phyloP scores from a whole-genome alignment of 371 early-diverging fungal species.

The Apophysomyces elegans region DNA sequence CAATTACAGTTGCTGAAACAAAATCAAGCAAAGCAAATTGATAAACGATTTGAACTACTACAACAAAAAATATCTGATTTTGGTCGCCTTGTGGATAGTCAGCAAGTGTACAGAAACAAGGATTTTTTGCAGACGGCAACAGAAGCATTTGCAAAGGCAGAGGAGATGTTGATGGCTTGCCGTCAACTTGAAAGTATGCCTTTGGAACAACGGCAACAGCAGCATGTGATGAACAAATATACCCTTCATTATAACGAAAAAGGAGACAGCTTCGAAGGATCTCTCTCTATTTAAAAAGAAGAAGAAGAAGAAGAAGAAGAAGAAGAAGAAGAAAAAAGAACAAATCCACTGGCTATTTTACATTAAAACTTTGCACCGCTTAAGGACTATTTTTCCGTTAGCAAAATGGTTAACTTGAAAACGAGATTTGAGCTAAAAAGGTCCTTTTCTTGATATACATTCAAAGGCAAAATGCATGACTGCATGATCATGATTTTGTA shows the following conservation, averaged over 20 bases:
- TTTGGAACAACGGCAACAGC: constrained; percentile 13
- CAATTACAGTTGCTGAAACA: constrained; percentile 25
- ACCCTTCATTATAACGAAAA: constrained; percentile 38
- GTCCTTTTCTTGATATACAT: too few relatives aligned
- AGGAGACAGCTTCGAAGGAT: constrained; percentile 9
- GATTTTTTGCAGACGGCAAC: constrained; percentile 43
- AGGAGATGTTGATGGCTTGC: constrained; percentile 48
- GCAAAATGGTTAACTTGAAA: too few relatives aligned
- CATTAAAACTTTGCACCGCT: too few relatives aligned
- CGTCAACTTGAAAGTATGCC: constrained; percentile 22
- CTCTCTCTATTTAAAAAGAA: too few relatives aligned
- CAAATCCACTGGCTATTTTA: too few relatives aligned
- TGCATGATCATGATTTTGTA: too few relatives aligned
- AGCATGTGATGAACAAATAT: constrained; percentile 39
- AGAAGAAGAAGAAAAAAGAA: not conserved
- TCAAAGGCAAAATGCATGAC: too few relatives aligned
- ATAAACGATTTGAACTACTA: constrained; percentile 40
- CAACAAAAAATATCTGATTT: constrained; percentile 38
- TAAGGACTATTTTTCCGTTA: too few relatives aligned
- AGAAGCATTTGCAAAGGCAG: constrained; percentile 43
- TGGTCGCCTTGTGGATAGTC: constrained; percentile 38
- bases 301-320: not conserved
- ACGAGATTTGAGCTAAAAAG: too few relatives aligned
- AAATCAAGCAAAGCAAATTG: constrained; percentile 35
- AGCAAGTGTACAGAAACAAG: constrained; percentile 36